Evolutionary conservation across 208 protist genomes (phyloP), one percentile per base, ranked within the genome.

Genomic region (Trypanosoma scelopori): DNA sequence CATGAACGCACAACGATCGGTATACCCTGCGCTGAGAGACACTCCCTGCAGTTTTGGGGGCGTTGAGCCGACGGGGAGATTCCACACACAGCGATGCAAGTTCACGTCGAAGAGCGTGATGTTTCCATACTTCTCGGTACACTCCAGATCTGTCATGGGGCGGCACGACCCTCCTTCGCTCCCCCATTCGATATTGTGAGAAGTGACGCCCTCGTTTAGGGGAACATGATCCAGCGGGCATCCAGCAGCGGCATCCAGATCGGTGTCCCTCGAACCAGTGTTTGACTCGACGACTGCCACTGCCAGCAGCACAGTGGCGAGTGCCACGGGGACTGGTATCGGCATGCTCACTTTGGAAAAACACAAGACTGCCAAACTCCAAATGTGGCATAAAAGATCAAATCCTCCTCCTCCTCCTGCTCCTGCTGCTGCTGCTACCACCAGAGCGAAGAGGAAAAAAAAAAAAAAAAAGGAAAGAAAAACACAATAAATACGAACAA

Each of bases 1-100:
- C n/a, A 60, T 18, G 41, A 60, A 41, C 3, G 42, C 50, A 45
- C 52, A 69, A 6, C 43, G 42, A 69, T 69, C 23, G 0, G 32
- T 4, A 30, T 42, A 39, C 12, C 30, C 43, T 51, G 7, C 22
- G 7, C 3, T 43, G 42, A 35, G 22, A 27, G 53, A 30, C 16
- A 15, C 9, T 32, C 0, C 13, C 46, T 45, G 45, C 43, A 65
- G 28, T 18, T 13, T 15, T 20, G 32, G 46, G 20, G 7, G 16
- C 5, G 23, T 46, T 41, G 43, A 45, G 53, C 46, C 32, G 43
- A 9, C 11, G 0, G 45, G 59, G n/a, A 55, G 20, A 20, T 13
- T 30, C 45, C 45, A 42, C 9, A 28, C 13, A 46, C 59, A 55
- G 6, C 56, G 56, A 16, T 50, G 20, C 11, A 13, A 9, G 3